phyloP scores from a whole-genome alignment of 1,139 yeast species.

The Pichia sp. region DNA sequence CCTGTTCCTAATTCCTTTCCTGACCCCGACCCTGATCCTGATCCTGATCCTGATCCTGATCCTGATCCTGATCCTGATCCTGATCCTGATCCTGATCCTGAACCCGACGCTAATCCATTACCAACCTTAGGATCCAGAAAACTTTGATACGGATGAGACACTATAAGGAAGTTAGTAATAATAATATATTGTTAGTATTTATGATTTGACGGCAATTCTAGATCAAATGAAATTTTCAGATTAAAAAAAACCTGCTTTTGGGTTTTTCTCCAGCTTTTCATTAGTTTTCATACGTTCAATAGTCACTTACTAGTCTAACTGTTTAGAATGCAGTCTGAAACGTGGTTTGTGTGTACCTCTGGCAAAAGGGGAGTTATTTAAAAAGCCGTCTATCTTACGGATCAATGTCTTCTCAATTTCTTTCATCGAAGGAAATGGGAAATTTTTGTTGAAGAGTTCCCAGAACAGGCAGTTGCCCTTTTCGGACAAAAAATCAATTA shows the following conservation, averaged over 20 bases:
- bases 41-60: neutral
- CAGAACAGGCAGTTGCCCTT: constrained; percentile 3
- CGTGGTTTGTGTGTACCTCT: neutral
- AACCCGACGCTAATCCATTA: neutral
- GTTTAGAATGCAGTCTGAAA: neutral
- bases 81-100: neutral
- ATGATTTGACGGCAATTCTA: neutral
- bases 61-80: neutral
- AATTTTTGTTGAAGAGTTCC: neutral
- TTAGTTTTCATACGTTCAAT: neutral
- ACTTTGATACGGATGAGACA: constrained; percentile 12
- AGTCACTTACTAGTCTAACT: neutral
- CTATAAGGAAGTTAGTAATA: neutral
- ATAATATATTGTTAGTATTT: constrained; percentile 1
- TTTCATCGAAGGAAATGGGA: neutral
- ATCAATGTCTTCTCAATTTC: neutral
- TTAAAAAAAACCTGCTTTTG: neutral
- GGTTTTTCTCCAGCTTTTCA: neutral
- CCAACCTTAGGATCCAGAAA: constrained; percentile 1
- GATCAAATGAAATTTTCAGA: neutral
- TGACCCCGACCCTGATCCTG: neutral
- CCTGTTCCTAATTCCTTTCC: neutral
- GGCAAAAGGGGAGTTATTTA: no score
- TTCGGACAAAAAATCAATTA: neutral
- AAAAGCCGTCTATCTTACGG: no score